Base-by-base conservation (phyloP, 1,284 basidiomycete species). In the Ustilago hordei region DNA sequence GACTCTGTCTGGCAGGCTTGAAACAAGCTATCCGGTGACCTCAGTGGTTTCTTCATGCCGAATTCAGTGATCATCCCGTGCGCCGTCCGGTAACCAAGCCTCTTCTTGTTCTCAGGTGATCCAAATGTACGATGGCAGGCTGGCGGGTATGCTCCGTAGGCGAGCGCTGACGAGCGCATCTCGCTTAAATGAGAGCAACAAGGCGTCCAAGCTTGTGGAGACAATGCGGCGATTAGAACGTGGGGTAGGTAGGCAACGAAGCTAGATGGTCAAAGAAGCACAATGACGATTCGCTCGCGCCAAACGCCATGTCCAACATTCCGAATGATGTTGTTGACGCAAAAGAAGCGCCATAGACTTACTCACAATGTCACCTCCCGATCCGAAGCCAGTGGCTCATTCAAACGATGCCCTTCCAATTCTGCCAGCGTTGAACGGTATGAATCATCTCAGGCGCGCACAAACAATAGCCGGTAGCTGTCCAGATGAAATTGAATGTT, bases 201-300 rank as follows among this genome's bases (percentile, higher is more conserved):
- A 31, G 17, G 48, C 47, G 47, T 50, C 45, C 57, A 59, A 48
- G 57, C 57, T 48, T 59, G 9, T 48, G n/a, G 17, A 38, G 57
- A 36, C 57, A 35, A 13, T 36, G 35, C 8, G n/a, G 31, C n/a
- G 34, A 11, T 28, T 52, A 13, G 28, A 38, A 8, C 17, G 8
- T 12, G 43, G 7, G n/a, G 53, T 54, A 36, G 53, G n/a, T n/a
- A 36, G 15, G 34, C 34, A 19, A 13, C 19, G 4, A 5, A 54
- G 12, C 34, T 9, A 11, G 13, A 12, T 15, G 4, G 52, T 34
- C 28, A 32, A 28, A 28, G 9, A 32, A 52, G 9, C 6, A 32
- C n/a, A 31, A 52, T 31, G 28, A 6, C 15, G 17, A 54, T 12
- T 12, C 8, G 53, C 17, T n/a, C 15, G 13, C 4, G n/a, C 34